Base-by-base conservation (phyloP, 495 filamentous ascomycete genomes). In the Tuber magnatum region DNA sequence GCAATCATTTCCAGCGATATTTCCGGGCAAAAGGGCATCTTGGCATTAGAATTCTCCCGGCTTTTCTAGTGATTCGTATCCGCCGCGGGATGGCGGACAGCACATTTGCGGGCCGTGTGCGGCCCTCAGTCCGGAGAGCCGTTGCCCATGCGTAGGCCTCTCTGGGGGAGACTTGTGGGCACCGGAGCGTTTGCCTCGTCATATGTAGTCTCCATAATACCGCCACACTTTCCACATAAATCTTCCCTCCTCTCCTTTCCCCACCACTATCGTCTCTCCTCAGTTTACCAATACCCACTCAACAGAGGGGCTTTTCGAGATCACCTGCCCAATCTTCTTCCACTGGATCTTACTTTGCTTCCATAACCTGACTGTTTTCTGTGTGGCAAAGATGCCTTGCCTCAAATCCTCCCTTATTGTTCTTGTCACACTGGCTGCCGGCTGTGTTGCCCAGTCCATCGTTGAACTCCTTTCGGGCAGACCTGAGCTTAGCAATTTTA, bases 391-490 rank as follows among this genome's bases (percentile, higher is more conserved):
- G 7, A 79, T 79, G 76, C 69, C 41, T 71, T 78, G 70, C 18
- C 20, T 40, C 14, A 79, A 75, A 35, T 44, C 24, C 32, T 72
- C 72, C 35, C 46, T 79, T 14, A 35, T 72, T 2, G 51, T 79
- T 6, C 69, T 79, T 16, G 68, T 79, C 46, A 48, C 70, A 20
- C 72, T 79, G 44, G 69, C 76, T 22, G 44, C 46, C 4, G 46
- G 56, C 22, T 79, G 74, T 24, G 48, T 71, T 8, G 78, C 79
- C 35, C 78, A 76, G 70, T 72, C 61, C 65, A 65, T 80, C 46
- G 44, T n/a, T n/a, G 68, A 70, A 6, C 42, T 75, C 24, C 69
- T 80, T 41, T 71, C 35, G 9, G 43, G 41, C 42, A 73, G n/a
- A 8, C 24, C 39, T 5, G 18, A 48, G 28, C 69, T 80, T 43